These are phyloP conservation scores for Tephrocybe sp. DNA, from an alignment of 768 basidiomycete genomes.

Conservation along the genomic window DNA sequence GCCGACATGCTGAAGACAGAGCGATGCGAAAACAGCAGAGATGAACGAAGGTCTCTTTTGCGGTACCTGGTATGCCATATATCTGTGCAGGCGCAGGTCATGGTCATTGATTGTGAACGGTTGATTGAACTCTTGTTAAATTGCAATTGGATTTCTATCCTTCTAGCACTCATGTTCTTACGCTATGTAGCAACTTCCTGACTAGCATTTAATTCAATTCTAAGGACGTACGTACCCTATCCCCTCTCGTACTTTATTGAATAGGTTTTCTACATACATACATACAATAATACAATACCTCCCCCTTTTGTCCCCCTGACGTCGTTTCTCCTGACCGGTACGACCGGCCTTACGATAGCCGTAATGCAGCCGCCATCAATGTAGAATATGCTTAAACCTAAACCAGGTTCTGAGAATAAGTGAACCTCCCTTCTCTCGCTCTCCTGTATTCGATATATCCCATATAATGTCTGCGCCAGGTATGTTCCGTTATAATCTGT, in stretches of 20 bases:
- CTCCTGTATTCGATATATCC: neutral
- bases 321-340: neutral
- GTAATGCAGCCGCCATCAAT: slow-evolving; percentile 14
- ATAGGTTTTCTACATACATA: no score
- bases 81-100: neutral
- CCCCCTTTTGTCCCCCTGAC: neutral
- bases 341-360: slow-evolving; percentile 17
- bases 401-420: slow-evolving; percentile 1
- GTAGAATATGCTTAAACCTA: slow-evolving; percentile 10
- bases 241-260: no score
- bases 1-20: slow-evolving; percentile 31
- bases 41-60: no score
- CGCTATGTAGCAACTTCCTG: no score
- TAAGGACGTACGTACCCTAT: neutral
- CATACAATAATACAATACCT: no score
- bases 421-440: neutral
- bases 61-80: no score
- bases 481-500: slow-evolving; percentile 5
- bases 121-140: neutral
- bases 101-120: neutral
- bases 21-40: slow-evolving; percentile 22
- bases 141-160: no score
- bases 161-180: no score
- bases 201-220: no score
- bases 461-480: slow-evolving; percentile 22